phyloP scores from a whole-genome alignment of 176 grass and related monocot species.

The Canna indica region DNA sequence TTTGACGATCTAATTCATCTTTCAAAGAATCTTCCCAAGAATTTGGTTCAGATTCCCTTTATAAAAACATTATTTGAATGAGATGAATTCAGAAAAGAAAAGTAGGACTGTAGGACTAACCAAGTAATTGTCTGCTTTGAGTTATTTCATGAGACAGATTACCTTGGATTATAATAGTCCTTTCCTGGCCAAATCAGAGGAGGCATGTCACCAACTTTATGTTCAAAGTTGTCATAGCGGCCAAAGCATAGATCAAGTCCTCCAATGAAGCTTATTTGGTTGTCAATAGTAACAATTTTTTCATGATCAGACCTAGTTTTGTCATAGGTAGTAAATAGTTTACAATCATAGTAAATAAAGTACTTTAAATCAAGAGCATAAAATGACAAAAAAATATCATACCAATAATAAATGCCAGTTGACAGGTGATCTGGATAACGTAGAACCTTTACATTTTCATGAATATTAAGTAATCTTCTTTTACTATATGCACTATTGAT shows the following conservation, averaged over 20 bases:
- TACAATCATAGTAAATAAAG: not conserved
- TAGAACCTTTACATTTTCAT: conserved; percentile 88
- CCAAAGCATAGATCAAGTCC: conserved; percentile 91
- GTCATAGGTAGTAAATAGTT: conserved; percentile 18
- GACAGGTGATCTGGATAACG: conserved; percentile 86
- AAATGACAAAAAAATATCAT: not conserved
- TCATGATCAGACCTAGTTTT: conserved; percentile 80
- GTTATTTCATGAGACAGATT: conserved; percentile 7
- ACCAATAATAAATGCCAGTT: conserved; percentile 75
- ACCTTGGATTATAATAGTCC: conserved; percentile 88
- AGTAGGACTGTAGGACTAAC: not conserved
- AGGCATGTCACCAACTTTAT: conserved; percentile 51
- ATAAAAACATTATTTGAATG: conserved; percentile 5
- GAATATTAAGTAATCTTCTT: conserved; percentile 51
- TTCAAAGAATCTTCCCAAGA: conserved; percentile 84
- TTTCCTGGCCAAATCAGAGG: conserved; percentile 77
- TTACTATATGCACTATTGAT: conserved; percentile 84
- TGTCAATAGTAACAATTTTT: conserved; percentile 83
- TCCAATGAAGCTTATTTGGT: conserved; percentile 73
- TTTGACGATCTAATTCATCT: conserved; percentile 72
- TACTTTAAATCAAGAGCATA: not conserved
- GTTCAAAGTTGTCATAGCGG: conserved; percentile 63
- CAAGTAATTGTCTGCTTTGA: not conserved
- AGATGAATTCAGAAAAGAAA: conserved; percentile 19
- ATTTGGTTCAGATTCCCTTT: conserved; percentile 82